Evolutionary conservation across 768 basidiomycete species (phyloP).

Genomic region (Lactarius psammicola): DNA sequence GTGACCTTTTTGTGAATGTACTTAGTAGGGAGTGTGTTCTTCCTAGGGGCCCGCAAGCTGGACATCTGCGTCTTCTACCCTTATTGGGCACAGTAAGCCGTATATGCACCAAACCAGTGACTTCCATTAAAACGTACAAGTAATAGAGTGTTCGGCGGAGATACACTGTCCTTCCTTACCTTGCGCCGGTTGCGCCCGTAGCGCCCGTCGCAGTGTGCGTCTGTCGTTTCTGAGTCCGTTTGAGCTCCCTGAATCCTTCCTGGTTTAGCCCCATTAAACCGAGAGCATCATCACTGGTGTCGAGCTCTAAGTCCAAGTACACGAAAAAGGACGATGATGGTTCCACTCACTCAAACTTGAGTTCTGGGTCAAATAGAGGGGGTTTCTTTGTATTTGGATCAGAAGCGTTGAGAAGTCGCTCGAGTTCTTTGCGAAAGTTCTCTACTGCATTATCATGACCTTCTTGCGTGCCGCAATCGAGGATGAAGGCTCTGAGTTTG

Average conservation of each 20-base stretch:
- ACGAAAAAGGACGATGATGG: not conserved
- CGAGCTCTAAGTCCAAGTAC: not conserved
- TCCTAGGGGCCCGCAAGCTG: too few relatives aligned
- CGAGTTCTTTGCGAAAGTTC: slow-evolving; percentile 42
- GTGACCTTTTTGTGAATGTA: too few relatives aligned
- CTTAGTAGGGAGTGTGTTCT: too few relatives aligned
- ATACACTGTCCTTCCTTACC: too few relatives aligned
- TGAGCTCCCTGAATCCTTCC: not conserved
- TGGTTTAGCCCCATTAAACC: too few relatives aligned
- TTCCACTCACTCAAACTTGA: slow-evolving; percentile 1
- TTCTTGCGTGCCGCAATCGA: slow-evolving; percentile 50
- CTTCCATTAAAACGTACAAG: not conserved
- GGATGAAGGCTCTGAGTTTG: slow-evolving; percentile 52
- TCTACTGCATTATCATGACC: slow-evolving; percentile 40
- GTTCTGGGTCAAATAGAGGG: not conserved
- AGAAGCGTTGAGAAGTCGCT: slow-evolving; percentile 40
- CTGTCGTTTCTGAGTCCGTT: too few relatives aligned
- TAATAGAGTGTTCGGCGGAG: too few relatives aligned
- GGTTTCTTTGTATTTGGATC: not conserved
- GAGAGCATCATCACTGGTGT: not conserved
- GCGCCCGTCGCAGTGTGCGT: too few relatives aligned
- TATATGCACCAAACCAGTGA: too few relatives aligned
- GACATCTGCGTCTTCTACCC: too few relatives aligned
- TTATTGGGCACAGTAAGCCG: too few relatives aligned
- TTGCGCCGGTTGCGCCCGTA: too few relatives aligned